Base-by-base conservation (phyloP, 257 asterid species). In the Rehmannia glutinosa region DNA sequence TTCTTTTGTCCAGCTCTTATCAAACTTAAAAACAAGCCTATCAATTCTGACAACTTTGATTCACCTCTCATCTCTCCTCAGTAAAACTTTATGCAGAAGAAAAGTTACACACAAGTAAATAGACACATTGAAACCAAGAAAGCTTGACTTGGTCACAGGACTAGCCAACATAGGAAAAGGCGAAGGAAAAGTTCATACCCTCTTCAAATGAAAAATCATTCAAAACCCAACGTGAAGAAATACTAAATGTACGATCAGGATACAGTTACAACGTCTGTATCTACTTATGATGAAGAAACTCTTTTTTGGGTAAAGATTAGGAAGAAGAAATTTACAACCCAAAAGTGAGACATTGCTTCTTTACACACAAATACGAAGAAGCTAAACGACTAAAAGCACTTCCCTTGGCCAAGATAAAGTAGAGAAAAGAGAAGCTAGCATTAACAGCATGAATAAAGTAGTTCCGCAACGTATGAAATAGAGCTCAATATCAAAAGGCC, bases 401-500 rank as follows among this genome's bases (percentile, higher is more conserved):
- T 73, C 8, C 3, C 41, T 45, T 38, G 17, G 10, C 53, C 42
- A 70, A 52, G 51, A 51, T 43, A 24, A 35, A 52, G 51, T 27
- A 38, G 36, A 52, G 59, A 64, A 50, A 67, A 30, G 70, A 15
- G 24, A 32, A 27, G 59, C 24, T 52, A 41, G 16, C 35, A 16
- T 50, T 63, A 68, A 62, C 55, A 27, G 21, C 62, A 60, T 32
- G 54, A 50, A 49, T 39, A 72, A 50, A 62, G 51, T 21, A 47
- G 60, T 42, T 53, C 36, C 17, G 23, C 21, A 20, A 68, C 46
- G 35, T 55, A 71, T 59, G 68, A 42, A 47, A 45, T 9, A 73
- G 61, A 49, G 46, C 46, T 59, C 25, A 47, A 16, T 52, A 62
- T 52, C 8, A 49, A 75, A 66, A 62, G 50, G 19, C 8, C 64